These are phyloP conservation scores for Yamagishiella unicocca DNA, from an alignment of 139 green algal species.

Conservation along the genomic window DNA sequence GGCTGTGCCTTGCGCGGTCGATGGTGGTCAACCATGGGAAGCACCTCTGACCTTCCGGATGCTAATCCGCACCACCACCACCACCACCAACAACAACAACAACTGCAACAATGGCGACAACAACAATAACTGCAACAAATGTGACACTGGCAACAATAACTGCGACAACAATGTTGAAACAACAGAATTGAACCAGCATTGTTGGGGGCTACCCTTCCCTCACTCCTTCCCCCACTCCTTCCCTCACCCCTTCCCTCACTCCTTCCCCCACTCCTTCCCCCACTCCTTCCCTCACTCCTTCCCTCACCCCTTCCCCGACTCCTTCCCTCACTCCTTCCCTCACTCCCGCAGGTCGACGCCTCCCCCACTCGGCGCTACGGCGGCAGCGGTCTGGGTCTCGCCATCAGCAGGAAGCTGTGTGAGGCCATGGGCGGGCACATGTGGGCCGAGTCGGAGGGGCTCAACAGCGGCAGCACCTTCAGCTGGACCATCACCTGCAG, in stretches of 20 bases:
- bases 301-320: not conserved
- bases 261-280: not conserved
- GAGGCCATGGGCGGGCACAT: slow-evolving; percentile 82
- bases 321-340: not conserved
- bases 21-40: too few species aligned
- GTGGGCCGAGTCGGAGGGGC: slow-evolving; percentile 76
- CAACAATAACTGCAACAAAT: too few species aligned
- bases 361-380: slow-evolving; percentile 76
- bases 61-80: too few species aligned
- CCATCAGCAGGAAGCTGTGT: slow-evolving; percentile 85
- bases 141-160: too few species aligned
- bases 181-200: too few species aligned
- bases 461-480: slow-evolving; percentile 70
- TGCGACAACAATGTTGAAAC: too few species aligned
- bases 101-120: too few species aligned
- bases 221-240: too few species aligned
- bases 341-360: slow-evolving; percentile 48
- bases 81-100: too few species aligned
- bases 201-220: not conserved
- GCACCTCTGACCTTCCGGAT: too few species aligned
- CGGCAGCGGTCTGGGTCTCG: slow-evolving; percentile 87
- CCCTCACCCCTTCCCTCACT: too few species aligned
- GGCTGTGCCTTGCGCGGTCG: too few species aligned
- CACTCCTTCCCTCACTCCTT: not conserved
- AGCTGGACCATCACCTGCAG: slow-evolving; percentile 59